A percentile compares a stretch with the other conserved stretches of the same genome.
Evolutionary conservation across 2,329 filamentous ascomycete genomes (phyloP).

Genomic region (Rutstroemia sp.): DNA sequence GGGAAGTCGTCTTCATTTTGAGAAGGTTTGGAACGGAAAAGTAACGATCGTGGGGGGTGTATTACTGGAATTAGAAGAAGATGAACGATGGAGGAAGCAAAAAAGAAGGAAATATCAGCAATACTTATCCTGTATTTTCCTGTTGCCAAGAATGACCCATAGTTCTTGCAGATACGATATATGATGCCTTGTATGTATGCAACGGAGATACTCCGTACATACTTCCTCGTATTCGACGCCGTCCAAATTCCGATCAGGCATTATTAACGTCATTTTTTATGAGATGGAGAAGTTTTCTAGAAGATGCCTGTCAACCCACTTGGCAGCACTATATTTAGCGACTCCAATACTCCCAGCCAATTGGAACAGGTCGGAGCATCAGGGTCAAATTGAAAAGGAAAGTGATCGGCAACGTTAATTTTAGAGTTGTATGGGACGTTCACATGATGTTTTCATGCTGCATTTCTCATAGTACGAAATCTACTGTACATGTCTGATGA

Average conservation of each 20-base stretch:
- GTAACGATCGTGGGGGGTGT: constrained; percentile 1
- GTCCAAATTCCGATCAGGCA: background rate
- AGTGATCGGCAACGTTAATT: background rate
- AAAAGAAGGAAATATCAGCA: background rate
- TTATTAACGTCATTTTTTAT: background rate
- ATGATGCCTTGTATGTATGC: background rate
- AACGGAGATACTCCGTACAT: background rate
- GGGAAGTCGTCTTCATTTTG: constrained; percentile 19
- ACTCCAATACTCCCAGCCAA: background rate
- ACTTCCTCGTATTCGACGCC: background rate
- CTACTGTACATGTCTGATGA: no score
- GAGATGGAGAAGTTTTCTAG: background rate
- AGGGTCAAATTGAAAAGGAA: background rate
- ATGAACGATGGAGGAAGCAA: background rate
- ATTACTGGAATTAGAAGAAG: background rate
- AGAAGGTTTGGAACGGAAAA: background rate
- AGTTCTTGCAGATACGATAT: background rate
- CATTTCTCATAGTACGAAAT: no score
- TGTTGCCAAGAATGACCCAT: background rate
- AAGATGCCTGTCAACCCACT: background rate
- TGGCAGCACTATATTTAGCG: background rate
- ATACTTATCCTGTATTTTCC: background rate
- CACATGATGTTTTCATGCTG: no score
- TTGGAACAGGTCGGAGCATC: background rate
- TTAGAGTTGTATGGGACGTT: background rate